These are phyloP conservation scores for Orbilia brochopaga DNA, from an alignment of 2,329 filamentous ascomycete genomes.

Conservation along the genomic window DNA sequence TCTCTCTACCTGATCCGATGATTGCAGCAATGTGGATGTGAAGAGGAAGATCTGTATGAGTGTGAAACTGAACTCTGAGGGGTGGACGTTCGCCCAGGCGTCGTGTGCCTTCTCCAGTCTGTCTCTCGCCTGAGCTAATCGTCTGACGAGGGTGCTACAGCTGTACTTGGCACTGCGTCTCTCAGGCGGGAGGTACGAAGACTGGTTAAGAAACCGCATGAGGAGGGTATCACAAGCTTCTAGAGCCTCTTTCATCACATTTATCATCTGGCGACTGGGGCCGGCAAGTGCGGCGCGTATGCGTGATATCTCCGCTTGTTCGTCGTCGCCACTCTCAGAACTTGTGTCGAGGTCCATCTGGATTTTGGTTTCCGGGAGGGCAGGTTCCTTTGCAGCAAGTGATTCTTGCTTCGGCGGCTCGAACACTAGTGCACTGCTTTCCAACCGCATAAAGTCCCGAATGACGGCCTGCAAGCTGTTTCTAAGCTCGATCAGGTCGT, in stretches of 20 bases:
- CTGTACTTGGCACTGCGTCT: constrained; percentile 10
- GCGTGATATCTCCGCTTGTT: constrained; percentile 30
- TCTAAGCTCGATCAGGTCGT: constrained; percentile 62
- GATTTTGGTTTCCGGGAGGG: constrained; percentile 36
- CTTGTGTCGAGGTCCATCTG: constrained; percentile 24
- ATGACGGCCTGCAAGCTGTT: constrained; percentile 66
- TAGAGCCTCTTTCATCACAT: constrained; percentile 61
- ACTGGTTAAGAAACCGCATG: constrained; percentile 60
- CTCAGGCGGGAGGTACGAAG: constrained; percentile 27
- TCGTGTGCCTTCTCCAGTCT: constrained; percentile 40
- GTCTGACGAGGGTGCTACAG: constrained; percentile 17
- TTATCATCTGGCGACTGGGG: constrained; percentile 62
- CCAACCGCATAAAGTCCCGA: constrained; percentile 63
- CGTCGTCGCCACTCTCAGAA: constrained; percentile 50
- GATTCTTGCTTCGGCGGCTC: constrained; percentile 52
- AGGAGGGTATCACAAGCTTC: constrained; percentile 63
- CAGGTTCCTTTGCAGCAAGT: constrained; percentile 8
- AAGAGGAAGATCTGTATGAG: constrained; percentile 48
- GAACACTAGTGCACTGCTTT: constrained; percentile 62
- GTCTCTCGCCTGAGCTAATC: constrained; percentile 8
- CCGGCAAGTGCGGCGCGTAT: constrained; percentile 58
- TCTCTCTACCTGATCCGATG: constrained; percentile 31
- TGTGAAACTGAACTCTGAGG: constrained; percentile 30
- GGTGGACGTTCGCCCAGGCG: constrained; percentile 34
- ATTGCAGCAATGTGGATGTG: constrained; percentile 38